Evolutionary conservation across 192 early-diverging fungal genomes (phyloP).

Genomic region (Podila horticola): DNA sequence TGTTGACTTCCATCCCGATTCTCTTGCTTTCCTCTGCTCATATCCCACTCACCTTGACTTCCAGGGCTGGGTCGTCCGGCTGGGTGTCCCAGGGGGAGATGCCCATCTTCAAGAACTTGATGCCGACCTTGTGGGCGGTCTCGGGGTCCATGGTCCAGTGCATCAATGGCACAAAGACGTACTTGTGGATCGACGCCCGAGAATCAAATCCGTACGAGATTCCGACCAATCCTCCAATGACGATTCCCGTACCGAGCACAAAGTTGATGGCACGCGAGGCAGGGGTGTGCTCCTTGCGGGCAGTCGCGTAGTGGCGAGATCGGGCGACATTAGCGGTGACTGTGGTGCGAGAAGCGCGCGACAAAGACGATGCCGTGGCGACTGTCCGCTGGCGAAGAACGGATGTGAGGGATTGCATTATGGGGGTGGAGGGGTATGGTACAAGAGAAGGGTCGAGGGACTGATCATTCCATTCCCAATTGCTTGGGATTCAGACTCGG

Average conservation of each 20-base stretch:
- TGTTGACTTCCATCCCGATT: not conserved
- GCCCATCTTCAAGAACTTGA: conserved; percentile 68
- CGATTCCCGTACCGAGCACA: conserved; percentile 52
- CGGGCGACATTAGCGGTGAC: conserved; percentile 5
- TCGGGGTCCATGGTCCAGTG: conserved; percentile 78
- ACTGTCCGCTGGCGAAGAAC: conserved; percentile 21
- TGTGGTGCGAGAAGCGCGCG: conserved; percentile 12
- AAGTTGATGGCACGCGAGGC: conserved; percentile 53
- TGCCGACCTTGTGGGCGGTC: conserved; percentile 74
- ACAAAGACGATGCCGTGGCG: not conserved
- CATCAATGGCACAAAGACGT: conserved; percentile 73
- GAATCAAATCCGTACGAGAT: conserved; percentile 73
- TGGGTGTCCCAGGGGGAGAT: conserved; percentile 71
- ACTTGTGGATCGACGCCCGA: conserved; percentile 77
- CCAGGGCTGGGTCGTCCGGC: conserved; percentile 59
- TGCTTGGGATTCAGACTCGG: too few species aligned
- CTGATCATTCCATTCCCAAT: too few species aligned
- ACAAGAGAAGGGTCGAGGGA: too few species aligned
- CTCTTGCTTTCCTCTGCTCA: not conserved
- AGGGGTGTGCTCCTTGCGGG: conserved; percentile 38
- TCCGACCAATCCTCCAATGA: conserved; percentile 55
- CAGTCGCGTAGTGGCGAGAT: conserved; percentile 40
- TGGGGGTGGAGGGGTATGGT: not conserved
- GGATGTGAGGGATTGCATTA: conserved; percentile 27
- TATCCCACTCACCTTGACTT: conserved; percentile 57